A percentile compares a stretch with the other conserved stretches of the same genome.
These are phyloP conservation scores for Cystoisospora suis DNA, from an alignment of 169 alveolate species.

Conservation along the genomic window DNA sequence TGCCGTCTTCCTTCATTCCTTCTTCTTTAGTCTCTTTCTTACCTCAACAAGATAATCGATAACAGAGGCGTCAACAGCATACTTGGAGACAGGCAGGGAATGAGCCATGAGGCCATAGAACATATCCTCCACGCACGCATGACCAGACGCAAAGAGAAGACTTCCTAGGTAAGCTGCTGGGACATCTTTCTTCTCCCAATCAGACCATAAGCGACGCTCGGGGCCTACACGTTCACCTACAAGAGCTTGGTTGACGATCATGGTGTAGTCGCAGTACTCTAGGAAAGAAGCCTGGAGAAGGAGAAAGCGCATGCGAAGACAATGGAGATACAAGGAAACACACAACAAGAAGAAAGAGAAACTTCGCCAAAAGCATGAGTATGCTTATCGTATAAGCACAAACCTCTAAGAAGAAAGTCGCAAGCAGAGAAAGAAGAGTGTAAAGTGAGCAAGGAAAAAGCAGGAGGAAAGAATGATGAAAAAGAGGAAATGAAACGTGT, in stretches of 20 bases:
- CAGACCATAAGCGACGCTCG: background rate
- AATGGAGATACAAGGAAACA: background rate
- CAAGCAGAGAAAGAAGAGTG: too few relatives aligned
- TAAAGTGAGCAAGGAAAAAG: too few relatives aligned
- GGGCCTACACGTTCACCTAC: background rate
- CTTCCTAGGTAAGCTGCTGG: conserved; percentile 31
- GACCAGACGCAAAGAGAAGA: conserved; percentile 32
- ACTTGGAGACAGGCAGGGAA: conserved; percentile 52
- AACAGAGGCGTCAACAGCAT: conserved; percentile 40
- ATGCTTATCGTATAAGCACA: too few relatives aligned
- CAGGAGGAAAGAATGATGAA: background rate
- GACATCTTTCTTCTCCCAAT: background rate
- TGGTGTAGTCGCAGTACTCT: conserved; percentile 62
- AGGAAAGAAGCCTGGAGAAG: conserved; percentile 35
- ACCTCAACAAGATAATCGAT: conserved; percentile 49
- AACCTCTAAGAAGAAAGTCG: too few relatives aligned
- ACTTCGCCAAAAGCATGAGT: background rate
- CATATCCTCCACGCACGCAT: conserved; percentile 47
- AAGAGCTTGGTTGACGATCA: conserved; percentile 5
- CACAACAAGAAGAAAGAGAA: background rate
- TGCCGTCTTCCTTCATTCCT: background rate
- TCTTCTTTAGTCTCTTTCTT: background rate
- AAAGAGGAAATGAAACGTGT: background rate
- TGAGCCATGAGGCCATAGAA: conserved; percentile 60
- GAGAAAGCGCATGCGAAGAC: too few relatives aligned